Conservation (phyloP, 2,329 filamentous ascomycete genomes). For the Microdochium trichocladiopsis region DNA sequence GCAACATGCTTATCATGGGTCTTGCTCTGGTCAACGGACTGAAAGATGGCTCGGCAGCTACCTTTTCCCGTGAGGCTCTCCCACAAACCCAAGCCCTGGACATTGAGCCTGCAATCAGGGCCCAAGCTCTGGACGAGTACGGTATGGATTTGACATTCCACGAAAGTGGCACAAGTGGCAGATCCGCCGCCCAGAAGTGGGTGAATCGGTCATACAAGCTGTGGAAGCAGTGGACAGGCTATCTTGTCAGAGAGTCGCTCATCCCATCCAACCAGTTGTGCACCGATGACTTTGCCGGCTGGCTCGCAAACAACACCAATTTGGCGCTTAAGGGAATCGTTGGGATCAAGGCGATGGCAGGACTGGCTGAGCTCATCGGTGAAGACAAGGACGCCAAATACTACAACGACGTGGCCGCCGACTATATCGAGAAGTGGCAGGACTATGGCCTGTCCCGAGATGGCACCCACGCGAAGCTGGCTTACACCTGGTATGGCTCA, state of each 20-base stretch:
- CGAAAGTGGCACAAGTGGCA: slow-evolving; percentile 34
- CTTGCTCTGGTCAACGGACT: slow-evolving; percentile 71
- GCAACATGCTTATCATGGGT: slow-evolving; percentile 73
- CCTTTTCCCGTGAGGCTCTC: slow-evolving; percentile 45
- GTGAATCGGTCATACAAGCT: slow-evolving; percentile 51
- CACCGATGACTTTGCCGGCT: slow-evolving; percentile 74
- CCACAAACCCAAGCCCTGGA: slow-evolving; percentile 8
- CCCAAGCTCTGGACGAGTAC: slow-evolving; percentile 14
- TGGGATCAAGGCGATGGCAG: slow-evolving; percentile 71
- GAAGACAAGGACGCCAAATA: slow-evolving; percentile 50
- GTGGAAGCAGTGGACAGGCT: slow-evolving; percentile 73
- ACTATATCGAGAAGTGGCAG: slow-evolving; percentile 67
- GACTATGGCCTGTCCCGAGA: slow-evolving; percentile 64
- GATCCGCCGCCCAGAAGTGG: slow-evolving; percentile 31
- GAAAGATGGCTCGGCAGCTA: slow-evolving; percentile 49
- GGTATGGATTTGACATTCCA: slow-evolving; percentile 57
- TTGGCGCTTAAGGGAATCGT: slow-evolving; percentile 71
- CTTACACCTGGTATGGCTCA: slow-evolving; percentile 75
- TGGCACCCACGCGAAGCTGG: slow-evolving; percentile 65
- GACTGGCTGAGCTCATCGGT: slow-evolving; percentile 54
- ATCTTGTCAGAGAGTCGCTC: slow-evolving; percentile 63
- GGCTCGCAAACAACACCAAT: slow-evolving; percentile 68
- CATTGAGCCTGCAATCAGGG: slow-evolving; percentile 7
- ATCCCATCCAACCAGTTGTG: slow-evolving; percentile 66
- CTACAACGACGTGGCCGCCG: slow-evolving; percentile 56